Percentiles rank a stretch among this genome's conserved stretches.
Evolutionary conservation across 805 yeast species (phyloP).

Genomic region (Pichia cephalocereana): DNA sequence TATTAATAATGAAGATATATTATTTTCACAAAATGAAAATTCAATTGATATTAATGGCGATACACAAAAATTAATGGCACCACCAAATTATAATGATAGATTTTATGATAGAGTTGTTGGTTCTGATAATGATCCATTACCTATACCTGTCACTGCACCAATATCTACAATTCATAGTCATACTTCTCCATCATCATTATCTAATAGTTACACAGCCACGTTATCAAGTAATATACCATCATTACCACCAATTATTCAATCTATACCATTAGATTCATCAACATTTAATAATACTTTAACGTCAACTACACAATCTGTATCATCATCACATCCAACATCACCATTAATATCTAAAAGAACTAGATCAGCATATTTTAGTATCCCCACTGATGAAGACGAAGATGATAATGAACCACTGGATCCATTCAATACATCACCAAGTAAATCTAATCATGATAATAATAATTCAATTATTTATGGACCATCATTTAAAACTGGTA

Average conservation of each 20-base stretch:
- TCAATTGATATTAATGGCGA: conserved; percentile 9
- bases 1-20: conserved; percentile 19
- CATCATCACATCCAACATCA: too few relatives aligned
- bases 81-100: conserved; percentile 77
- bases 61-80: conserved; percentile 53
- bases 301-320: too few relatives aligned
- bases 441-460: too few relatives aligned
- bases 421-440: neutral
- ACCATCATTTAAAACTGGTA: conserved; percentile 16
- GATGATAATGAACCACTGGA: neutral
- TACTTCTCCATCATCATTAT: too few relatives aligned
- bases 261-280: too few relatives aligned
- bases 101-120: conserved; percentile 56
- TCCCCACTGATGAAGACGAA: conserved; percentile 20
- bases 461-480: conserved; percentile 11
- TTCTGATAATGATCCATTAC: neutral
- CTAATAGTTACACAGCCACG: neutral
- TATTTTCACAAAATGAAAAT: conserved; percentile 19
- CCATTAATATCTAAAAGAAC: neutral
- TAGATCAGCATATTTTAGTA: conserved; percentile 23
- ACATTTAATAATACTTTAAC: neutral
- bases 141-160: neutral
- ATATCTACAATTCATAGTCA: too few relatives aligned
- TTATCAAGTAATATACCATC: neutral
- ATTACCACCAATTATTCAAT: neutral